Base-by-base conservation (phyloP, 1,284 basidiomycete genomes). In the Ceratobasidium sp. region DNA sequence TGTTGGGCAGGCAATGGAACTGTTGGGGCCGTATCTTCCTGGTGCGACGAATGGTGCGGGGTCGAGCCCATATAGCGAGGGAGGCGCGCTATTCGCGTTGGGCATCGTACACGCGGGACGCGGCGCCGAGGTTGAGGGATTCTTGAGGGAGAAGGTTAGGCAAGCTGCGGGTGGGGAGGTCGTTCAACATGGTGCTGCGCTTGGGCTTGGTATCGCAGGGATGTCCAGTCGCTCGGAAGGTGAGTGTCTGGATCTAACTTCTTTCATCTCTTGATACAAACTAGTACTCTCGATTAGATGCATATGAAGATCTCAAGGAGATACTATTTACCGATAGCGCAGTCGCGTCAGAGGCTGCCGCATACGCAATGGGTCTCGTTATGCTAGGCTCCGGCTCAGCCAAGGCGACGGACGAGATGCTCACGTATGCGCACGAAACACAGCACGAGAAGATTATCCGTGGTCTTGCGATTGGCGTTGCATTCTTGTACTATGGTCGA, bases 361-460 rank as follows among this genome's bases (percentile, higher is more conserved):
- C 97, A 23, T 97, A 95, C 85, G 94, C 95, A 1, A 98, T 99
- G 96, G 97, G 97, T 72, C 88, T 99, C 73, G 91, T 98, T 83
- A 98, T 98, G 97, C 90, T 99, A 18, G 97, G 96, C 33, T 96
- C 95, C 5, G 96, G 91, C 20, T 92, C 91, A 75, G 88, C 89
- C 61, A 92, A 91, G 56, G 91, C 92, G 68, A 91, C 96, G 28
- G 92, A 95, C 33, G 97, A 99, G 86, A 98, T 98, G 96, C 87
- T 98, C 77, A 90, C 93, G 63, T 99, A 98, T 84, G 96, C 97
- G 28, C 90, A 93, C 79, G 97, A 99, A 84, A 98, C 97, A 0
- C 95, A 97, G 83, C 97, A 98, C 84, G 97, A 99, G 88, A 99
- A 98, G 87, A 98, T 98, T 83, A 98, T 98, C 79, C 92, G 97